phyloP scores from a whole-genome alignment of 1,284 basidiomycete genomes.

The Malassezia nana region DNA sequence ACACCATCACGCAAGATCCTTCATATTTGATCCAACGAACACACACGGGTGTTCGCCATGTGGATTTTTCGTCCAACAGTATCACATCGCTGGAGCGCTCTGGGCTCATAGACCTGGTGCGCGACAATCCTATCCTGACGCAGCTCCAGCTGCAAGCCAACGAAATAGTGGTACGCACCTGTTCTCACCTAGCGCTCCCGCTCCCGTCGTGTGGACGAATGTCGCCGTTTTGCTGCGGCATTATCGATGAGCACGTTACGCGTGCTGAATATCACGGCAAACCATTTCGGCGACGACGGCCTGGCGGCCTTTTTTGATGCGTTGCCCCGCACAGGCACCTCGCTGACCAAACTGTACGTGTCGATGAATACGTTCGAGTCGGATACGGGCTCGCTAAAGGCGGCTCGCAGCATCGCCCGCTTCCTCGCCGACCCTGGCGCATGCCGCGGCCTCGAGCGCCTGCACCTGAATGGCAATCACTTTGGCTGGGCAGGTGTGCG shows the following conservation, averaged over 20 bases:
- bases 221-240: slow-evolving; percentile 2
- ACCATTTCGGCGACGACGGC: slow-evolving; percentile 7
- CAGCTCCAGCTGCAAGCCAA: slow-evolving; percentile 17
- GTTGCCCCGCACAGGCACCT: slow-evolving; percentile 6
- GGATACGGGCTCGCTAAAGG: not conserved
- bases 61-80: slow-evolving; percentile 16
- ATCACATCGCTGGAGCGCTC: slow-evolving; percentile 7
- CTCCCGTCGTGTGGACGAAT: not conserved
- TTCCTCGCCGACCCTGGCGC: slow-evolving; percentile 7
- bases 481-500: slow-evolving; percentile 17
- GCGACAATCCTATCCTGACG: not conserved
- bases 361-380: slow-evolving; percentile 8
- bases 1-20: not conserved
- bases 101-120: slow-evolving; percentile 1
- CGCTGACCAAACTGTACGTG: slow-evolving; percentile 4
- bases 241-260: slow-evolving; percentile 4
- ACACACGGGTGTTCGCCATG: not conserved
- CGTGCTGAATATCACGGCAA: slow-evolving; percentile 12
- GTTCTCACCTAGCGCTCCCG: not conserved
- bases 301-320: slow-evolving; percentile 11
- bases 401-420: slow-evolving; percentile 12
- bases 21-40: not conserved
- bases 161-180: slow-evolving; percentile 2
- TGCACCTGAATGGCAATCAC: slow-evolving; percentile 13
- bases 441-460: slow-evolving; percentile 4